Conservation (phyloP, 2,329 filamentous ascomycete genomes). For the Pestalotiopsis sp. region DNA sequence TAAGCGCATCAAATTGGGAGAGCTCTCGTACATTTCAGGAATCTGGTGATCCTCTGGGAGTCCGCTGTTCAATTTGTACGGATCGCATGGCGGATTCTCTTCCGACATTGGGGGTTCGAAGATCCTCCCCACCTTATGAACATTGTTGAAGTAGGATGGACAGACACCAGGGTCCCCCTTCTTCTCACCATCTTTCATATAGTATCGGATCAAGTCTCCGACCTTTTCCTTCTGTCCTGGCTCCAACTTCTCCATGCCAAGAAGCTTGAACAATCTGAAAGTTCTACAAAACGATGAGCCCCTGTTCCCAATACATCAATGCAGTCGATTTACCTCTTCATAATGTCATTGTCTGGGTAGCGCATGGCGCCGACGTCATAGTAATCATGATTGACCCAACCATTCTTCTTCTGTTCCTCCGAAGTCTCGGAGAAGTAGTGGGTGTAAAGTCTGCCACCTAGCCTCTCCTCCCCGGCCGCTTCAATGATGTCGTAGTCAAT, state of each 20-base stretch:
- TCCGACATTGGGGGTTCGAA: background rate
- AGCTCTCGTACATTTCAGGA: background rate
- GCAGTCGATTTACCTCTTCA: conserved; percentile 16
- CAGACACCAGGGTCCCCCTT: background rate
- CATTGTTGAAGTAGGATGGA: background rate
- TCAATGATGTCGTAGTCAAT: conserved; percentile 24
- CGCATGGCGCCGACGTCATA: conserved; percentile 28
- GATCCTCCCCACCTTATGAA: background rate
- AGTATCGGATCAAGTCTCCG: conserved; percentile 7
- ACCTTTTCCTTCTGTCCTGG: background rate
- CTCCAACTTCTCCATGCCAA: background rate
- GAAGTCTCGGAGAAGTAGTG: conserved; percentile 19
- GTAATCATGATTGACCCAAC: conserved; percentile 21
- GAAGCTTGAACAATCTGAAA: background rate
- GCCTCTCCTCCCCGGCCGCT: conserved; percentile 13
- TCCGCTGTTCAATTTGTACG: background rate
- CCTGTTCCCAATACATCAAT: background rate
- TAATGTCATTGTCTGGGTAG: conserved; percentile 22
- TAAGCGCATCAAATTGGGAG: background rate
- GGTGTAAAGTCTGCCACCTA: conserved; percentile 23
- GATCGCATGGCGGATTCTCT: background rate
- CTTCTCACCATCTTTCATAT: background rate
- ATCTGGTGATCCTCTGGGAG: background rate
- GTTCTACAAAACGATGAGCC: conserved; percentile 14
- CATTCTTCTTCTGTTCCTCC: background rate